phyloP scores from a whole-genome alignment of 345 rosid species.

The Arabidopsis thaliana region TAIR10.1 NC_003076.8:2074501-2075000 shows the following conservation, averaged over 20 bases:
- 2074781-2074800: not conserved
- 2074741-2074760: not conserved
- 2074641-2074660: not conserved
- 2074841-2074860: not conserved
- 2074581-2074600: not conserved
- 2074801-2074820: not conserved
- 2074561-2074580: conserved; percentile 36
- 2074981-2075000: not conserved
- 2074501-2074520: conserved; percentile 19
- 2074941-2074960: not conserved
- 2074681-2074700: not conserved
- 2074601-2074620: not conserved
- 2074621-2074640: conserved; percentile 4
- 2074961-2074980: not conserved
- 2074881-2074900: not conserved
- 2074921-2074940: not conserved
- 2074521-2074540: conserved; percentile 29
- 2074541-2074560: conserved; percentile 34
- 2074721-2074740: conserved; percentile 2
- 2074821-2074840: not conserved
- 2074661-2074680: not conserved
- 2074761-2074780: not conserved
- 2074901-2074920: not conserved
- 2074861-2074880: not conserved
- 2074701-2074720: conserved; percentile 7